Evolutionary conservation across 306 rosid genomes (phyloP), one percentile per base, ranked within the genome.

Genomic region (Senna siamea): DNA sequence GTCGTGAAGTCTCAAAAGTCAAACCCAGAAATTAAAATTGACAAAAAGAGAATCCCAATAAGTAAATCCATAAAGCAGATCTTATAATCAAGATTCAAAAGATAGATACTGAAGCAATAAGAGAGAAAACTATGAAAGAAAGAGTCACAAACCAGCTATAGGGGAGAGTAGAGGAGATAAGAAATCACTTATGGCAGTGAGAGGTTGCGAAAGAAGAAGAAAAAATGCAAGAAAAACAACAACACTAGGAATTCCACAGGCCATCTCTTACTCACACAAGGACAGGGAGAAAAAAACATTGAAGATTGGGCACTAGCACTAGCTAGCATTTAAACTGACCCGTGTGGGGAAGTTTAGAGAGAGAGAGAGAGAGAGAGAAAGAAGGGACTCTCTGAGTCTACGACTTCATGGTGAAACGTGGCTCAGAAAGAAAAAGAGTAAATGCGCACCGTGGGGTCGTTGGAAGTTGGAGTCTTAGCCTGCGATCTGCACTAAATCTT

Each of bases 131-230:
- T 61, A 14, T 1, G 38, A 58, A 41, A 19, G 69, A 58, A 63
- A 58, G 61, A 40, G 30, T 32, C 46, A 76, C 87, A 61, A 76
- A 91, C 98, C 97, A 34, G 77, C 63, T 72, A 89, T 37, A 20
- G 97, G 97, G 7, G 96, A 74, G 60, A 88, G 73, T 47, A 86
- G 58, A 47, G 96, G 93, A 58, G 95, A 37, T 38, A 90, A 81
- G 20, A 86, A 19, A 54, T 82, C 79, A 66, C 55, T 73, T 17
- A 60, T 48, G 50, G 87, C 83, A 15, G 58, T 17, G 47, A 62
- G 78, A 26, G 93, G 85, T 5, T 79, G 91, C 26, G 30, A 26
- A 26, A 80, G 75, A 37, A 74, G 30, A 40, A 74, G 30, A 76
- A 87, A 78, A 70, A 85, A 18, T 26, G 77, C 54, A 65, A 86